Percentiles rank a stretch among this genome's conserved stretches.
Evolutionary conservation across 2,329 filamentous ascomycete species (phyloP).

Genomic region (Fusarium haematococcum): DNA sequence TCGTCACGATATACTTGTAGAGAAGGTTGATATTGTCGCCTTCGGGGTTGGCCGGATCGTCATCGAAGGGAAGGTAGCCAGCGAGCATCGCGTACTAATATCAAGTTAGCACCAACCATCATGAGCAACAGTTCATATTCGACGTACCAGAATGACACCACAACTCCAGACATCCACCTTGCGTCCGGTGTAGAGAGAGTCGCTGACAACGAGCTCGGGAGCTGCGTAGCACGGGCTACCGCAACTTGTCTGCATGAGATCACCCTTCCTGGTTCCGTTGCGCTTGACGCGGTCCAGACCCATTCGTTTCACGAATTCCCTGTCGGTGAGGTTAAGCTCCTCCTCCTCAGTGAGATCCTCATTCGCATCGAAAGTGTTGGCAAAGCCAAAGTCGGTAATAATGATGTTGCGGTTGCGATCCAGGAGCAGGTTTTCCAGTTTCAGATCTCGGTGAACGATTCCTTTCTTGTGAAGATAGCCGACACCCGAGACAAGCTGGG

Average conservation of each 20-base stretch:
- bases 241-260: constrained; percentile 99
- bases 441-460: constrained; percentile 96
- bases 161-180: constrained; percentile 99
- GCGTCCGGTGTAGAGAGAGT: constrained; percentile 94
- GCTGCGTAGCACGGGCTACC: constrained; percentile 98
- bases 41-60: constrained; percentile 97
- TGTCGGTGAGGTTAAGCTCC: constrained; percentile 86
- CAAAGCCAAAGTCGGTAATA: constrained; percentile 99
- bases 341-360: constrained; percentile 93
- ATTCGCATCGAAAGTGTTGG: constrained; percentile 92
- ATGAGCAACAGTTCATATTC: neutral
- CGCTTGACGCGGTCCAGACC: constrained; percentile 84
- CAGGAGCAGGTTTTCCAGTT: constrained; percentile 93
- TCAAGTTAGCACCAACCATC: constrained; percentile 21
- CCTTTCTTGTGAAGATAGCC: constrained; percentile 99
- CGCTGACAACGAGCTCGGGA: constrained; percentile 95
- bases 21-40: constrained; percentile 99
- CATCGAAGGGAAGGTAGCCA: constrained; percentile 96
- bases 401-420: constrained; percentile 99
- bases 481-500: constrained; percentile 94
- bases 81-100: constrained; percentile 97
- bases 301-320: constrained; percentile 87
- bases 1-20: constrained; percentile 99
- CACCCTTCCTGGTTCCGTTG: constrained; percentile 84
- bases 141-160: constrained; percentile 92